Evolutionary conservation across 2,329 filamentous ascomycete genomes (phyloP).

Genomic region (Myriangium duriaei): DNA sequence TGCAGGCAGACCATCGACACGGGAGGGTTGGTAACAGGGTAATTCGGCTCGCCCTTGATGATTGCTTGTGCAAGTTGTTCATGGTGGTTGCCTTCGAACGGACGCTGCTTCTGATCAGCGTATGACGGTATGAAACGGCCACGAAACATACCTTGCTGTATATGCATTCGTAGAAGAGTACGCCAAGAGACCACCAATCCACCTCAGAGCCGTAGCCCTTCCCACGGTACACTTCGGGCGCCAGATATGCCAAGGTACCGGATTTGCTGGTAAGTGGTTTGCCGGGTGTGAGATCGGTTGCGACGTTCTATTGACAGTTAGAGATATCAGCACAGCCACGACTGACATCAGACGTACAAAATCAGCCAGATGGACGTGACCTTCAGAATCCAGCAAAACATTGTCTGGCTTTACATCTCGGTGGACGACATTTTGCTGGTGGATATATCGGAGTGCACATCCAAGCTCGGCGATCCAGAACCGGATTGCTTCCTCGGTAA

Average conservation of each 20-base stretch:
- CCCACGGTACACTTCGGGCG: slow-evolving; percentile 87
- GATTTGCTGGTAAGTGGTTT: slow-evolving; percentile 88
- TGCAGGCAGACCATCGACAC: slow-evolving; percentile 82
- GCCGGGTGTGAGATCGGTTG: slow-evolving; percentile 76
- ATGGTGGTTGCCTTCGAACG: slow-evolving; percentile 84
- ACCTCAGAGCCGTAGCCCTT: slow-evolving; percentile 80
- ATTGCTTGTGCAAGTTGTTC: slow-evolving; percentile 69
- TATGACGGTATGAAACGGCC: background rate
- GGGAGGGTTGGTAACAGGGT: slow-evolving; percentile 81
- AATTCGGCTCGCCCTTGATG: slow-evolving; percentile 68
- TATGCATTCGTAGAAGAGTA: slow-evolving; percentile 98
- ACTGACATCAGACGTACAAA: slow-evolving; percentile 69
- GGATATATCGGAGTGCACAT: slow-evolving; percentile 79
- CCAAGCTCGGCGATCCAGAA: slow-evolving; percentile 96
- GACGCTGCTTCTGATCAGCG: slow-evolving; percentile 47
- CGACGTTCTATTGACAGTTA: slow-evolving; percentile 60
- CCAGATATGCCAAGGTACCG: slow-evolving; percentile 87
- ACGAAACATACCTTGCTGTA: slow-evolving; percentile 71
- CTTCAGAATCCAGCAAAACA: slow-evolving; percentile 73
- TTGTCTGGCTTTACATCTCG: slow-evolving; percentile 89
- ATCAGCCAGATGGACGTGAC: slow-evolving; percentile 93
- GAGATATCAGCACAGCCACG: background rate
- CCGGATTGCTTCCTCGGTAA: slow-evolving; percentile 89
- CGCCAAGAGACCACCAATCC: slow-evolving; percentile 97
- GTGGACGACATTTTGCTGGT: slow-evolving; percentile 77